phyloP scores from a whole-genome alignment of 2,329 filamentous ascomycete species.

The Leptographium lundbergii region DNA sequence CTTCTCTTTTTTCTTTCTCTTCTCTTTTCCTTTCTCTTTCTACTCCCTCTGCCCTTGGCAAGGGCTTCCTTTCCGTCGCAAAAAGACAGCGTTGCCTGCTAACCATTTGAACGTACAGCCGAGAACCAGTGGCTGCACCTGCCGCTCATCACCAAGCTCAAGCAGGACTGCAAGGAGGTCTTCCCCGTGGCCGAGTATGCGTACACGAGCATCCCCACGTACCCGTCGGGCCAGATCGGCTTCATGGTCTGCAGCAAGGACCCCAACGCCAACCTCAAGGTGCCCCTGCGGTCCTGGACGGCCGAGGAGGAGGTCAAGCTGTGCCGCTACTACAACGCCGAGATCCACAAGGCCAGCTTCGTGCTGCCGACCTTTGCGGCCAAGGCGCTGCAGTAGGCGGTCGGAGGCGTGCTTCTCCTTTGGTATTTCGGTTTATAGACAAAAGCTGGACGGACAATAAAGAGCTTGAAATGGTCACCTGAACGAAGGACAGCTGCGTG shows the following conservation, averaged over 20 bases:
- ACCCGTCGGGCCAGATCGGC: conserved; percentile 96
- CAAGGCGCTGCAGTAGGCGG: conserved; percentile 49
- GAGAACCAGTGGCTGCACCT: conserved; percentile 99
- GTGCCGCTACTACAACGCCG: conserved; percentile 94
- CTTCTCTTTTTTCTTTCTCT: conserved; percentile 1
- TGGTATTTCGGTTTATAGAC: neutral
- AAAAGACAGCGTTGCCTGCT: neutral
- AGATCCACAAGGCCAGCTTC: conserved; percentile 92
- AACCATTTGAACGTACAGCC: conserved; percentile 38
- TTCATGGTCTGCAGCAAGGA: conserved; percentile 99
- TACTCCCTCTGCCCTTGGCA: neutral
- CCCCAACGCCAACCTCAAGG: conserved; percentile 66
- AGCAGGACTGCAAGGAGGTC: conserved; percentile 92
- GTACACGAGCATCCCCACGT: conserved; percentile 98
- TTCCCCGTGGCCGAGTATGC: conserved; percentile 98
- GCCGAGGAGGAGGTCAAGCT: conserved; percentile 82
- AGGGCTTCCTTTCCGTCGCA: neutral
- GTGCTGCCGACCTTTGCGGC: conserved; percentile 87
- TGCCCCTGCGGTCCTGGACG: conserved; percentile 70
- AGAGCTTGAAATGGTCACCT: too few species aligned
- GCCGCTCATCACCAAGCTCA: conserved; percentile 82
- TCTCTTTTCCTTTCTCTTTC: neutral
- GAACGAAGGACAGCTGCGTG: too few species aligned
- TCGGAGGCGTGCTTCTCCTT: neutral
- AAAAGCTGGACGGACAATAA: neutral